phyloP scores from a whole-genome alignment of 2,329 filamentous ascomycete genomes.

The Arachnomyces sp. region DNA sequence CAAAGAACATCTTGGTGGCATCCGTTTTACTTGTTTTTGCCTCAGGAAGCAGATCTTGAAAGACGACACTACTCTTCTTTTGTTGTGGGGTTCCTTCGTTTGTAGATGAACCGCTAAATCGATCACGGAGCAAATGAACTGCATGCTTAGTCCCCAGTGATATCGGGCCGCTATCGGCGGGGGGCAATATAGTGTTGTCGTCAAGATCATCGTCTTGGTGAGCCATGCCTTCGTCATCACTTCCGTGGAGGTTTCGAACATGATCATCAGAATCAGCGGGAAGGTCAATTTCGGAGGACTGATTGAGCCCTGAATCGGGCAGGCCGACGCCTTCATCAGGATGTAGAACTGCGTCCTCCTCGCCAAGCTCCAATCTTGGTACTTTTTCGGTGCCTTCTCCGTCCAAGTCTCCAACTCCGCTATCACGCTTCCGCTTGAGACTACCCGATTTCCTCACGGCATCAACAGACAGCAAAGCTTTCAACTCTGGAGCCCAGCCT shows the following conservation, averaged over 20 bases:
- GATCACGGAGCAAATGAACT: constrained; percentile 84
- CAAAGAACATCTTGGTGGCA: constrained; percentile 99
- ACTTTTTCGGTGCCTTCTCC: constrained; percentile 59
- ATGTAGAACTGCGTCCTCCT: constrained; percentile 53
- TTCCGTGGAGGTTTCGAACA: constrained; percentile 18
- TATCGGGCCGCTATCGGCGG: constrained; percentile 75
- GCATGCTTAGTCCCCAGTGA: constrained; percentile 91
- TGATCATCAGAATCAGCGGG: constrained; percentile 51
- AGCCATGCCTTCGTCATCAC: constrained; percentile 40
- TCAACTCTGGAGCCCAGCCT: constrained; percentile 85
- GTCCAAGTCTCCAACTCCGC: constrained; percentile 72
- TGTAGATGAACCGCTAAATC: constrained; percentile 61
- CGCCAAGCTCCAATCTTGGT: constrained; percentile 54
- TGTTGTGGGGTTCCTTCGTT: constrained; percentile 64
- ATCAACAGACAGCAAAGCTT: constrained; percentile 84
- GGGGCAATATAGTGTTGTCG: constrained; percentile 70
- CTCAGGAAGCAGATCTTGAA: constrained; percentile 87
- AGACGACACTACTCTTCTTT: constrained; percentile 69
- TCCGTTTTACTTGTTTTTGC: constrained; percentile 73
- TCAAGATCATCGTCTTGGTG: constrained; percentile 60
- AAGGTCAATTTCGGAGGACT: constrained; percentile 59
- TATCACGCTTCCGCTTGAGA: constrained; percentile 89
- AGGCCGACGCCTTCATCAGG: constrained; percentile 46
- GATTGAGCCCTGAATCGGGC: constrained; percentile 35
- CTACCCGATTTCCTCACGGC: constrained; percentile 68